Conservation (phyloP, 2,329 filamentous ascomycete genomes). For the Colletotrichum higginsianum region DNA sequence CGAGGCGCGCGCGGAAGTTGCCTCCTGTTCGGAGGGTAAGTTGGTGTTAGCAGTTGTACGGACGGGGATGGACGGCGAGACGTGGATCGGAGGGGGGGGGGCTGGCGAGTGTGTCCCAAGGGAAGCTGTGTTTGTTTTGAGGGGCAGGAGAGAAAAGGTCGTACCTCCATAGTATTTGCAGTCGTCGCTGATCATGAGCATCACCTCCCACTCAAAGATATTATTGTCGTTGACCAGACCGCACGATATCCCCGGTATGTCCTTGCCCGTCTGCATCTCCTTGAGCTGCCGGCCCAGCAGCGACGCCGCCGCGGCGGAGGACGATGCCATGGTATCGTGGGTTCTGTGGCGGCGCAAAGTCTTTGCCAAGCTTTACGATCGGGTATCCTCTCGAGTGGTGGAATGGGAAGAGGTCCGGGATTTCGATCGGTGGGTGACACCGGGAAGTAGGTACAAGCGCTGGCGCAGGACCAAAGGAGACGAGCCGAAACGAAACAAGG, state of each 20-base stretch:
- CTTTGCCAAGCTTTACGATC: neutral
- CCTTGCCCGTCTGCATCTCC: conserved; percentile 92
- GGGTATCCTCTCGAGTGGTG: neutral
- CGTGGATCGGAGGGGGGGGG: neutral
- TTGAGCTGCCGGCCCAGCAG: conserved; percentile 90
- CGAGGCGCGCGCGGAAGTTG: conserved; percentile 89
- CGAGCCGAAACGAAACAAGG: too few species aligned
- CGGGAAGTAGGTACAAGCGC: neutral
- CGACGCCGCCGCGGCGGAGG: conserved; percentile 73
- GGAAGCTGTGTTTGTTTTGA: neutral
- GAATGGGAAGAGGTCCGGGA: too few species aligned
- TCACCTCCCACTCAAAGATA: conserved; percentile 98
- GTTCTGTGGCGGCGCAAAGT: too few species aligned
- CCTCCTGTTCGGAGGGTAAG: conserved; percentile 72
- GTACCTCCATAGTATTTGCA: conserved; percentile 93
- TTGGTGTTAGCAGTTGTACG: conserved; percentile 2
- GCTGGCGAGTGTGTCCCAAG: neutral
- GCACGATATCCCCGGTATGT: conserved; percentile 94
- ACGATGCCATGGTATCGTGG: conserved; percentile 54
- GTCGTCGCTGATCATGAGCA: conserved; percentile 98
- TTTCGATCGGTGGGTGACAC: conserved; percentile 7
- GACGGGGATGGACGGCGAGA: neutral
- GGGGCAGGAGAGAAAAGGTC: conserved; percentile 8
- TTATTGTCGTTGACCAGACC: conserved; percentile 88
- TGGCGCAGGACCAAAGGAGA: neutral